Evolutionary conservation across 2,329 filamentous ascomycete species (phyloP).

Genomic region (Alternaria triticimaculans): DNA sequence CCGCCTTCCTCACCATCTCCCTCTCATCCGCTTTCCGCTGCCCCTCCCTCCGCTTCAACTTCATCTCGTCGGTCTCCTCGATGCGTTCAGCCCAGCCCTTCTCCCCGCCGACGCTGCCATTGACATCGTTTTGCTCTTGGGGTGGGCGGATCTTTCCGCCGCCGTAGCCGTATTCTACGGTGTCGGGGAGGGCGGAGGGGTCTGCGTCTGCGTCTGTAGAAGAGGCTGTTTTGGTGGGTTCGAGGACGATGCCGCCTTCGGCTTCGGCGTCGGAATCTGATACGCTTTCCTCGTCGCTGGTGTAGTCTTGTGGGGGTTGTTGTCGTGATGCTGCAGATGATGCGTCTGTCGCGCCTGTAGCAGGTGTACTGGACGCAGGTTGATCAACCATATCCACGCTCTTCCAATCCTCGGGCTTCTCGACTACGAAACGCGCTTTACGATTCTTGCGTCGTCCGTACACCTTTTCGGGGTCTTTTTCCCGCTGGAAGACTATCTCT

Average conservation of each 20-base stretch:
- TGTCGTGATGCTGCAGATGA: not conserved
- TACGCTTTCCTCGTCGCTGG: constrained; percentile 18
- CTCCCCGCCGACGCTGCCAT: constrained; percentile 63
- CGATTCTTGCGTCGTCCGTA: constrained; percentile 57
- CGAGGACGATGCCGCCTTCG: constrained; percentile 21
- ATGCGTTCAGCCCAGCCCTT: constrained; percentile 62
- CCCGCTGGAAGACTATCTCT: constrained; percentile 56
- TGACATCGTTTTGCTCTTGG: constrained; percentile 58
- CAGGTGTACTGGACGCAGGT: constrained; percentile 1
- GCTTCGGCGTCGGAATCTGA: constrained; percentile 26
- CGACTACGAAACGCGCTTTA: constrained; percentile 49
- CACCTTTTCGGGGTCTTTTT: constrained; percentile 54
- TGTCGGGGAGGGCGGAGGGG: constrained; percentile 14
- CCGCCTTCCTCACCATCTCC: constrained; percentile 68
- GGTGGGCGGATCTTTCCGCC: constrained; percentile 48
- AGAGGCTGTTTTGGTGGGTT: not conserved
- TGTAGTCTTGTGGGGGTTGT: not conserved
- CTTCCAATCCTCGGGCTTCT: constrained; percentile 50
- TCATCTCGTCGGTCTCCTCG: constrained; percentile 60
- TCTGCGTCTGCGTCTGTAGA: not conserved
- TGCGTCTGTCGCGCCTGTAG: not conserved
- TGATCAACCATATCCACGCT: constrained; percentile 55
- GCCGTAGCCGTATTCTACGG: constrained; percentile 35
- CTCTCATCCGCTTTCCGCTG: constrained; percentile 57
- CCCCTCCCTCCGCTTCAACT: constrained; percentile 58